phyloP scores from a whole-genome alignment of 2,329 filamentous ascomycete genomes.

The Fusarium hostae region DNA sequence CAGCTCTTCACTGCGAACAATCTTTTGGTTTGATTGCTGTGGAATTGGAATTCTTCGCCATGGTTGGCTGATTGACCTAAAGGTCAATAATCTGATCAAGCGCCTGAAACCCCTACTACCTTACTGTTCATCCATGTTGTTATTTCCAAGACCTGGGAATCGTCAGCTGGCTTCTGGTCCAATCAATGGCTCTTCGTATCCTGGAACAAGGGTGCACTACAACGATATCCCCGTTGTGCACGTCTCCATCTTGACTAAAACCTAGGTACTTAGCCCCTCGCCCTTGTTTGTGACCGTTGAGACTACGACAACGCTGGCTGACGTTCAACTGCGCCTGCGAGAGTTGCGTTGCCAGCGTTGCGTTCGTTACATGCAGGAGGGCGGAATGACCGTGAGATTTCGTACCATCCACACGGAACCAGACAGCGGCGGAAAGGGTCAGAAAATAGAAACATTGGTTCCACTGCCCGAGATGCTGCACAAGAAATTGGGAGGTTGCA shows the following conservation, averaged over 20 bases:
- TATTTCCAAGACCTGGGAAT: conserved; percentile 5
- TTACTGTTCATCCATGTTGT: background rate
- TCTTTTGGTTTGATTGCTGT: conserved; percentile 5
- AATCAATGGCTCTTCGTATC: conserved; percentile 19
- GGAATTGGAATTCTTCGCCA: conserved; percentile 5
- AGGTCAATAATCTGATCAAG: background rate
- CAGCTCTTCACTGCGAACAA: background rate
- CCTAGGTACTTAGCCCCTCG: background rate
- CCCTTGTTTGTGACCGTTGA: conserved; percentile 25
- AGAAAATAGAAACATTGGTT: conserved; percentile 25
- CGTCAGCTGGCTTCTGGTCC: conserved; percentile 18
- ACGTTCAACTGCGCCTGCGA: background rate
- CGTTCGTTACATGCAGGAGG: conserved; percentile 20
- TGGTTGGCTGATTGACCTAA: background rate
- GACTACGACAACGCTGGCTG: conserved; percentile 11
- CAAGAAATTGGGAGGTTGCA: conserved; percentile 1
- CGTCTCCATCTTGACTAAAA: conserved; percentile 5
- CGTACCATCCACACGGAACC: conserved; percentile 11
- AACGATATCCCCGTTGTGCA: conserved; percentile 1
- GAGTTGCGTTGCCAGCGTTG: conserved; percentile 1
- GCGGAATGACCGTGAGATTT: background rate
- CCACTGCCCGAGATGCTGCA: conserved; percentile 23
- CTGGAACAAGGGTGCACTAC: conserved; percentile 12
- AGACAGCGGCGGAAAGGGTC: background rate
- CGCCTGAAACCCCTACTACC: background rate